Conservation (phyloP, 805 yeast species). For the Barnettozyma populi region DNA sequence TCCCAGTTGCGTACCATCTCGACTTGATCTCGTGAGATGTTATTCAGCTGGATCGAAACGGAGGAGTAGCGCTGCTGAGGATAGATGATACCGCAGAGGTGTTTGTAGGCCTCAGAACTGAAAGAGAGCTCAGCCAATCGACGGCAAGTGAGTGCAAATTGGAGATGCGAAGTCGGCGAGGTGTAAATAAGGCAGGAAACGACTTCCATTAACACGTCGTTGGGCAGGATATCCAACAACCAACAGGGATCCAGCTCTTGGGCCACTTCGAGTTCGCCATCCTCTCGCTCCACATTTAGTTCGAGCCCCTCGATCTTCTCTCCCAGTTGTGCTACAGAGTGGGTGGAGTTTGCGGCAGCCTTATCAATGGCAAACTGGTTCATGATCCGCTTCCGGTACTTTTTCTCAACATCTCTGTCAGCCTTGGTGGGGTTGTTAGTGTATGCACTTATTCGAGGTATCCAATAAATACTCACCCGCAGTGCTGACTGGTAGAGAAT, state of each 20-base stretch:
- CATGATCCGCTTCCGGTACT: conserved; percentile 54
- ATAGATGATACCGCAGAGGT: conserved; percentile 45
- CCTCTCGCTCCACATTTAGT: conserved; percentile 1
- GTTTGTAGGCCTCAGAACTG: conserved; percentile 44
- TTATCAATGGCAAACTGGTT: conserved; percentile 33
- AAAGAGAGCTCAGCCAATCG: conserved; percentile 55
- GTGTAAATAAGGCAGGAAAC: conserved; percentile 39
- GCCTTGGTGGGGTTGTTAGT: conserved; percentile 9
- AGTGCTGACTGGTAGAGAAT: conserved; percentile 67
- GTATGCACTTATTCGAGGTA: background rate
- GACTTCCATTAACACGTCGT: conserved; percentile 51
- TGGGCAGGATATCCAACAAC: conserved; percentile 42
- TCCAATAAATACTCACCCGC: conserved; percentile 34
- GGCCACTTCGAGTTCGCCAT: conserved; percentile 19
- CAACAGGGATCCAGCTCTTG: conserved; percentile 32
- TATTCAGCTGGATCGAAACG: conserved; percentile 33
- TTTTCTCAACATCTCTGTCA: conserved; percentile 54
- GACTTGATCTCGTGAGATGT: conserved; percentile 29
- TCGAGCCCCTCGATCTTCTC: conserved; percentile 1
- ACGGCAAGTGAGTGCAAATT: conserved; percentile 53
- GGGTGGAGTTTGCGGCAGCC: conserved; percentile 4
- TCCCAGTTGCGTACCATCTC: conserved; percentile 37
- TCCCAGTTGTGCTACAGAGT: conserved; percentile 1
- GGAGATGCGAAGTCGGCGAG: conserved; percentile 63
- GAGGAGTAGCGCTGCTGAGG: conserved; percentile 49